Conservation (phyloP, 169 alveolate genomes). For the Plasmodium knowlesi region DNA sequence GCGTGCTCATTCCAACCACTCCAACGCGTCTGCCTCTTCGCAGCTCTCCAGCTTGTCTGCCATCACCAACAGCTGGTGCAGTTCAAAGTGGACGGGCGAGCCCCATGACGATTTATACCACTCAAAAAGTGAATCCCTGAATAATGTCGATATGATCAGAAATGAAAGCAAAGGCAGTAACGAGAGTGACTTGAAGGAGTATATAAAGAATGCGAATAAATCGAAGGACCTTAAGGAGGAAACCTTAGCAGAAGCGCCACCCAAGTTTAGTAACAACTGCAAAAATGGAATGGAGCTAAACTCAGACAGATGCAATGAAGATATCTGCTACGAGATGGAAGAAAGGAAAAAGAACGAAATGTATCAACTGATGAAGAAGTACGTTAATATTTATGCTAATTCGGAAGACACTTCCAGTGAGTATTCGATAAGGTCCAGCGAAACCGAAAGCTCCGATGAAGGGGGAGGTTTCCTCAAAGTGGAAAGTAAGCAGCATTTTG, state of each 20-base stretch:
- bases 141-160: background rate
- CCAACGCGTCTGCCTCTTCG: background rate
- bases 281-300: background rate
- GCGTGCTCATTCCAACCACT: background rate
- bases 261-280: background rate
- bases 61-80: background rate
- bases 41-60: background rate
- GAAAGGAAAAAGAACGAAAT: conserved; percentile 60
- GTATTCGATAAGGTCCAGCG: conserved; percentile 36
- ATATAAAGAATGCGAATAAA: conserved; percentile 14
- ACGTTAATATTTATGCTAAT: conserved; percentile 24
- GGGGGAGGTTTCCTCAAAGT: background rate
- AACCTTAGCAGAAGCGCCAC: background rate
- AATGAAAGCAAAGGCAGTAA: conserved; percentile 9
- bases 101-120: background rate
- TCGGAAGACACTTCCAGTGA: conserved; percentile 39
- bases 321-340: background rate
- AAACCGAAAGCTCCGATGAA: background rate
- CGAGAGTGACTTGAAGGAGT: conserved; percentile 31
- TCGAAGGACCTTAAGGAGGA: conserved; percentile 5
- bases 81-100: background rate
- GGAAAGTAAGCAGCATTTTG: background rate
- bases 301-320: background rate
- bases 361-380: conserved; percentile 32
- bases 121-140: background rate